phyloP scores from a whole-genome alignment of 176 grass and related monocot species.

The Cenchrus americanus region DNA sequence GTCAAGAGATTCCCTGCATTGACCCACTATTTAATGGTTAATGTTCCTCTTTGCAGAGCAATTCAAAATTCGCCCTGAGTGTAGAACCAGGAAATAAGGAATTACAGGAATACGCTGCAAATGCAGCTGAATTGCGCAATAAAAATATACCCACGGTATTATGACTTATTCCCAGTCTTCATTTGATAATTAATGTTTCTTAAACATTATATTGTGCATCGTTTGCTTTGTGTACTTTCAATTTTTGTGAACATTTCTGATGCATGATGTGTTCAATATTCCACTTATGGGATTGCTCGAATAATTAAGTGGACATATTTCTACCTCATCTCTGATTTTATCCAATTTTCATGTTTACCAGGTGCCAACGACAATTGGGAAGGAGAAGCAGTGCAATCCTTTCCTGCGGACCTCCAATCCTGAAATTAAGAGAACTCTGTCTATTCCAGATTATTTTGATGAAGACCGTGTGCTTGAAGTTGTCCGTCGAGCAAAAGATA shows the following conservation, averaged over 20 bases:
- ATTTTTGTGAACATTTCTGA: neutral
- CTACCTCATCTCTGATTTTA: neutral
- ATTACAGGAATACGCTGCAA: constrained; percentile 83
- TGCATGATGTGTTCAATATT: neutral
- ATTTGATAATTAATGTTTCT: constrained; percentile 7
- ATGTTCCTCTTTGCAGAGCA: constrained; percentile 62
- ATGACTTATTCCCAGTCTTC: constrained; percentile 10
- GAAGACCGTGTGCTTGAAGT: constrained; percentile 74
- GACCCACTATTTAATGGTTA: constrained; percentile 36
- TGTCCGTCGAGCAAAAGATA: constrained; percentile 79
- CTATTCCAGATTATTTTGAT: constrained; percentile 71
- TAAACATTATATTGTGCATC: constrained; percentile 22
- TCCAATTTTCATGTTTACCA: constrained; percentile 33
- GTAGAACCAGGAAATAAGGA: constrained; percentile 92
- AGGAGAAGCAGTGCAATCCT: constrained; percentile 94
- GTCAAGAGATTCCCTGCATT: neutral
- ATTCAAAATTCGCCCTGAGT: constrained; percentile 89
- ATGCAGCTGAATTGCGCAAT: constrained; percentile 63
- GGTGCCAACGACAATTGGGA: constrained; percentile 87
- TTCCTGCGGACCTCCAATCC: constrained; percentile 83
- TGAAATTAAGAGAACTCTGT: constrained; percentile 71
- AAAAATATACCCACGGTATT: constrained; percentile 94
- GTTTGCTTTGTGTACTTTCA: constrained; percentile 33
- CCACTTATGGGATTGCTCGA: neutral
- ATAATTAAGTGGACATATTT: neutral